A percentile compares a stretch with the other conserved stretches of the same genome.
phyloP scores from a whole-genome alignment of 768 basidiomycete species.

The Termitomyces titanicus region DNA sequence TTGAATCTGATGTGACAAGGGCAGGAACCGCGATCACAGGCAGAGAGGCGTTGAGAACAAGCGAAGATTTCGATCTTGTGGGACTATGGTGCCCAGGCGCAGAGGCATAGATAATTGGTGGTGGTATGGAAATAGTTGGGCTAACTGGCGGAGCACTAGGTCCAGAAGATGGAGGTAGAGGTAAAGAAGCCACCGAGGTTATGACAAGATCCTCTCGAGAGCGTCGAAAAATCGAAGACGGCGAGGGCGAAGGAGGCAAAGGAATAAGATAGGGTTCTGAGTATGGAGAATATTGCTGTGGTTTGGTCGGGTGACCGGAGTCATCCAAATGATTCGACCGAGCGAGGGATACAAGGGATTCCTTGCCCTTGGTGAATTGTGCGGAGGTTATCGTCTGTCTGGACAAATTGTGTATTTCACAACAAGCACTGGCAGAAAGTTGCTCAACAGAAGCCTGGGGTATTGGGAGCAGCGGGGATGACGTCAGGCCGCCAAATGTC shows the following conservation, averaged over 20 bases:
- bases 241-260: constrained; percentile 13
- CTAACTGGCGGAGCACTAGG: constrained; percentile 1
- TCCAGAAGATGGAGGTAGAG: constrained; percentile 15
- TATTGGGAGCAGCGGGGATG: constrained; percentile 1
- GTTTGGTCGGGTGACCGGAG: not conserved
- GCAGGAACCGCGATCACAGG: constrained; percentile 22
- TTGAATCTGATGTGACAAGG: constrained; percentile 13
- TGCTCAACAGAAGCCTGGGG: not conserved
- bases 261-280: constrained; percentile 12
- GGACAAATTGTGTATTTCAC: not conserved
- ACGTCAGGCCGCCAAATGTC: constrained; percentile 18
- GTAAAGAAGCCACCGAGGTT: constrained; percentile 6
- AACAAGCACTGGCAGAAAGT: not conserved
- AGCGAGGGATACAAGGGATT: not conserved
- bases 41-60: constrained; percentile 26
- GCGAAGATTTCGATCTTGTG: constrained; percentile 23
- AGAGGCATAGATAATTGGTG: constrained; percentile 7
- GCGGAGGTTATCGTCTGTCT: not conserved
- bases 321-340: not conserved
- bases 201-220: not conserved
- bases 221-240: not conserved
- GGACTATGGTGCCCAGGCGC: not conserved
- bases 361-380: not conserved
- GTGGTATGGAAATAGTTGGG: constrained; percentile 10
- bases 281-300: not conserved